Evolutionary conservation across 129 eudicot species (phyloP).

Genomic region (Artemisia tridentata): DNA sequence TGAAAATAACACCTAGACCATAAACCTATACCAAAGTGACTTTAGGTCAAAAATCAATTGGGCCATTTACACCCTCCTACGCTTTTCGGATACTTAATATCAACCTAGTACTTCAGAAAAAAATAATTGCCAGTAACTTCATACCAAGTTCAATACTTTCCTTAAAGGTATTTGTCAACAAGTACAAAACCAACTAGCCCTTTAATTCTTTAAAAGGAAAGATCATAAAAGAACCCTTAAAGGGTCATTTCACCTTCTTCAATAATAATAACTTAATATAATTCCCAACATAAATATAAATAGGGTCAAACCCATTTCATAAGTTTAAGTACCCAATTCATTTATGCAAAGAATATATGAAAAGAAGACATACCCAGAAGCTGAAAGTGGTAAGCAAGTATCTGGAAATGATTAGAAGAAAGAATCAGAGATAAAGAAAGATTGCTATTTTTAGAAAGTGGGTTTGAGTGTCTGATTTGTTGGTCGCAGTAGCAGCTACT

Average conservation of each 20-base stretch:
- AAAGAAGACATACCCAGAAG: slow-evolving; percentile 18
- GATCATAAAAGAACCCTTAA: neutral
- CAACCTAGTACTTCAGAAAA: slow-evolving; percentile 9
- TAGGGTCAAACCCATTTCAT: neutral
- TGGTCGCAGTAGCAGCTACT: slow-evolving; percentile 19
- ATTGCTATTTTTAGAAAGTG: neutral
- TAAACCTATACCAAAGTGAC: neutral
- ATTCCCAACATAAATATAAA: too few species aligned
- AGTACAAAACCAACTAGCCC: neutral
- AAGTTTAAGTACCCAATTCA: slow-evolving; percentile 3
- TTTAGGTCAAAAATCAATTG: slow-evolving; percentile 18
- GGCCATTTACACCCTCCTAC: slow-evolving; percentile 2
- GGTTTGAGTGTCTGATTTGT: slow-evolving; percentile 20
- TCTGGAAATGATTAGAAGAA: too few species aligned
- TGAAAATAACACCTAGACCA: slow-evolving; percentile 5
- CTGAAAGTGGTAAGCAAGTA: neutral
- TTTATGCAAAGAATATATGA: neutral
- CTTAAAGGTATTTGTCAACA: too few species aligned
- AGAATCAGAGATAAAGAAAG: too few species aligned
- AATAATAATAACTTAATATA: neutral
- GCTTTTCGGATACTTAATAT: neutral
- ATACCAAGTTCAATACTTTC: neutral
- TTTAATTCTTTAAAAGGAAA: neutral
- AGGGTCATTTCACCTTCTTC: neutral
- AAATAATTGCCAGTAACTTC: neutral